phyloP scores from a whole-genome alignment of 1,284 basidiomycete genomes.

The Naganishia albida region DNA sequence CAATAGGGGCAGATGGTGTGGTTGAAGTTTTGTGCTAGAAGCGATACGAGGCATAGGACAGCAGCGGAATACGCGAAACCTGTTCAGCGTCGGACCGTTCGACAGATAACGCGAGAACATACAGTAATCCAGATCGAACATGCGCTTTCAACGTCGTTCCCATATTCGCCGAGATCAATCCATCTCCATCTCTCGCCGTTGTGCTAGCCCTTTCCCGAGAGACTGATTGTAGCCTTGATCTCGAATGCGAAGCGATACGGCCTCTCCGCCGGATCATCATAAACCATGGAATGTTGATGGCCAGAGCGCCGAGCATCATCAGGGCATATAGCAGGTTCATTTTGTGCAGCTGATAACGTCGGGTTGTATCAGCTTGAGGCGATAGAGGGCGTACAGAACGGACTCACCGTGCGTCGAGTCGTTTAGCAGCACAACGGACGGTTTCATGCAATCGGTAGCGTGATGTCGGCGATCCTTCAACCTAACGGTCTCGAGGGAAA shows the following conservation, averaged over 20 bases:
- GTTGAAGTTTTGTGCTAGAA: slow-evolving; percentile 24
- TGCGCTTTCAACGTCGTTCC: slow-evolving; percentile 14
- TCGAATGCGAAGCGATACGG: slow-evolving; percentile 11
- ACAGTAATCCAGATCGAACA: slow-evolving; percentile 20
- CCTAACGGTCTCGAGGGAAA: too few species aligned
- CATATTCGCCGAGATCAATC: neutral
- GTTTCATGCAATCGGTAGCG: too few species aligned
- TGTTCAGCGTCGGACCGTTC: neutral
- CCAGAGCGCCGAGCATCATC: slow-evolving; percentile 4
- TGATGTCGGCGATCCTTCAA: too few species aligned
- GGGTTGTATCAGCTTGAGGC: too few species aligned
- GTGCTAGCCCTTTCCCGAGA: neutral
- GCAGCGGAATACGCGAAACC: too few species aligned
- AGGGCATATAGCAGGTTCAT: slow-evolving; percentile 13
- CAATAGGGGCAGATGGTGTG: slow-evolving; percentile 24
- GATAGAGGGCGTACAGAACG: too few species aligned
- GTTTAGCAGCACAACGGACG: too few species aligned
- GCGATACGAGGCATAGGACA: too few species aligned
- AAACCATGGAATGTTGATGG: slow-evolving; percentile 20
- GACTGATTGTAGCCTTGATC: slow-evolving; percentile 2
- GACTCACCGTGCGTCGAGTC: too few species aligned
- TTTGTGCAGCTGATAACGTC: neutral
- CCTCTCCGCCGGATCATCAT: slow-evolving; percentile 19
- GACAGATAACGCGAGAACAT: neutral
- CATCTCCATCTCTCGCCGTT: neutral